phyloP scores from a whole-genome alignment of 1,284 basidiomycete species.

The Agroathelia rolfsii region DNA sequence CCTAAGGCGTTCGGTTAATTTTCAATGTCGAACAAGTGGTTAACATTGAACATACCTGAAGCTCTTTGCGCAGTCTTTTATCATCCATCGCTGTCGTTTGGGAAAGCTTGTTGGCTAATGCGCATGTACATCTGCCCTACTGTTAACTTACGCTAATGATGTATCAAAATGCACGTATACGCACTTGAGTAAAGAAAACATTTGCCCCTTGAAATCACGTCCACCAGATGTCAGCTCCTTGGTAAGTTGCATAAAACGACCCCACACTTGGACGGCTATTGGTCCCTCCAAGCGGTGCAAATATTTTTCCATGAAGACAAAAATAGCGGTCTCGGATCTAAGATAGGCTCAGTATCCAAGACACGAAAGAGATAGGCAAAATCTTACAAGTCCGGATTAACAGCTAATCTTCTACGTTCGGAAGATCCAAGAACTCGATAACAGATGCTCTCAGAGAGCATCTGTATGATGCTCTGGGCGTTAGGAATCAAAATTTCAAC shows the following conservation, averaged over 20 bases:
- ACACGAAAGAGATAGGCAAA: conserved; percentile 9
- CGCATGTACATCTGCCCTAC: conserved; percentile 61
- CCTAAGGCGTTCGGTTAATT: conserved; percentile 31
- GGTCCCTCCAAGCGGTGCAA: conserved; percentile 80
- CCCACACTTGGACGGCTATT: conserved; percentile 88
- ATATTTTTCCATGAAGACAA: conserved; percentile 86
- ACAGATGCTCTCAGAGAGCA: conserved; percentile 79
- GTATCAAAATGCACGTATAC: conserved; percentile 10
- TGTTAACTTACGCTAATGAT: conserved; percentile 7
- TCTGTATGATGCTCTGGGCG: conserved; percentile 82
- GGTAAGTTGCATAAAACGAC: conserved; percentile 65
- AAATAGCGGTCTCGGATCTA: conserved; percentile 61
- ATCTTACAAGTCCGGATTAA: conserved; percentile 63
- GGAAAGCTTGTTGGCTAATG: conserved; percentile 76
- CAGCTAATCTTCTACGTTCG: conserved; percentile 50
- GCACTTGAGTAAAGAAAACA: conserved; percentile 69
- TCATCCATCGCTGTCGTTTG: conserved; percentile 89
- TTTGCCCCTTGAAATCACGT: conserved; percentile 56
- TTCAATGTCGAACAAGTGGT: conserved; percentile 3
- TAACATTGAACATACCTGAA: conserved; percentile 50
- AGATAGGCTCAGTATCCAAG: conserved; percentile 6
- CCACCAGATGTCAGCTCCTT: conserved; percentile 66
- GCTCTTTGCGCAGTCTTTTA: conserved; percentile 76
- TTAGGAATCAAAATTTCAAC: conserved; percentile 78
- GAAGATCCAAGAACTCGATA: conserved; percentile 40